phyloP scores from a whole-genome alignment of 257 asterid species.

The Solanum verrucosum region DNA sequence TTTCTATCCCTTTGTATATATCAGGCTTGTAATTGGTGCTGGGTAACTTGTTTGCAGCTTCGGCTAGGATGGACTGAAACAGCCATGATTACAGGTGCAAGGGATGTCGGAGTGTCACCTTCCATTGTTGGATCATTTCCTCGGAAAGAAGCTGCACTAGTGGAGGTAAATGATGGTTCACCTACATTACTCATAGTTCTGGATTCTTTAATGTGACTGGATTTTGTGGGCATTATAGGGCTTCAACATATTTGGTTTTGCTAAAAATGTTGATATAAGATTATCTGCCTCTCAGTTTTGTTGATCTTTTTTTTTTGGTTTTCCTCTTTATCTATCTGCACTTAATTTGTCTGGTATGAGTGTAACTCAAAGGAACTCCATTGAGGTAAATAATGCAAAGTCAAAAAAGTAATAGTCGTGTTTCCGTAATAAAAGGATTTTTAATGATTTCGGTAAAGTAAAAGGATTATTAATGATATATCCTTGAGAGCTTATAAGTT shows the following conservation, averaged over 20 bases:
- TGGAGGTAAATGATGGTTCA: slow-evolving; percentile 48
- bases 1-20: neutral
- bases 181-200: neutral
- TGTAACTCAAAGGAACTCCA: neutral
- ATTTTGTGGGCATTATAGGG: neutral
- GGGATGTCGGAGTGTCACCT: slow-evolving; percentile 83
- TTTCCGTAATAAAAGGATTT: neutral
- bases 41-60: slow-evolving; percentile 28
- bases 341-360: neutral
- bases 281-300: neutral
- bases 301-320: neutral
- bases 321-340: neutral
- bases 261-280: neutral
- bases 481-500: neutral
- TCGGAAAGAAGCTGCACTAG: slow-evolving; percentile 87
- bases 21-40: neutral
- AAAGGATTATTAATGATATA: neutral
- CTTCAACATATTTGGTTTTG: neutral
- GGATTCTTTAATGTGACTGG: neutral
- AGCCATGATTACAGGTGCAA: slow-evolving; percentile 88
- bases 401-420: neutral
- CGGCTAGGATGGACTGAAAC: slow-evolving; percentile 87
- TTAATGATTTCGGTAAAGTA: neutral
- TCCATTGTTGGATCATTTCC: slow-evolving; percentile 86
- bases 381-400: neutral